These are phyloP conservation scores for Mediolabrus comicus DNA, from an alignment of 108 stramenopile species.

Conservation along the genomic window DNA sequence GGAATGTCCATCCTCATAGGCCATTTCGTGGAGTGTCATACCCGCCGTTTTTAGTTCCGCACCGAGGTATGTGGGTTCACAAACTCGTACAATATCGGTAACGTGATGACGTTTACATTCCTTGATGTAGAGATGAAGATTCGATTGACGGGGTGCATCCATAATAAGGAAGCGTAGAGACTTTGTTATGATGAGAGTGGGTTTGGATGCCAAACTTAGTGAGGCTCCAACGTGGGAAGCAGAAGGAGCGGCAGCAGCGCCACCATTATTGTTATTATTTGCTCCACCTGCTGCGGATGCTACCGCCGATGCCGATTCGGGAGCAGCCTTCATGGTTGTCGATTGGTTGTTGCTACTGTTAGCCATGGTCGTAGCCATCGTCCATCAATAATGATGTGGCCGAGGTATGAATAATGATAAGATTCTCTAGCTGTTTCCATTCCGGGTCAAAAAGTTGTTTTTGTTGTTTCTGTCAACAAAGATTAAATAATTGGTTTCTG, in stretches of 20 bases:
- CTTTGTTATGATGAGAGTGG: constrained; percentile 52
- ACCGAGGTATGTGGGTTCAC: constrained; percentile 89
- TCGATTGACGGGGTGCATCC: constrained; percentile 95
- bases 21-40: constrained; percentile 91
- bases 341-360: constrained; percentile 7
- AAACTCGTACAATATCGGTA: constrained; percentile 90
- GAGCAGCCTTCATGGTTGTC: not conserved
- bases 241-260: not conserved
- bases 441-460: no score
- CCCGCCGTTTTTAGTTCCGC: constrained; percentile 81
- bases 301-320: not conserved
- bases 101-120: constrained; percentile 92
- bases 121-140: constrained; percentile 91
- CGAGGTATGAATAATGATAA: not conserved
- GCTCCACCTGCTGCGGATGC: not conserved
- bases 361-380: constrained; percentile 32
- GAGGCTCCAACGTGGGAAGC: not conserved
- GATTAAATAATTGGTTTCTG: no score
- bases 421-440: constrained; percentile 2
- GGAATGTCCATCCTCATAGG: constrained; percentile 91
- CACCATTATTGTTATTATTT: not conserved
- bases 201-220: constrained; percentile 62
- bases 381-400: constrained; percentile 21
- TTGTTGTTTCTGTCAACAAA: no score
- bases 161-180: constrained; percentile 93